A percentile compares a stretch with the other conserved stretches of the same genome.
Evolutionary conservation across 2,329 filamentous ascomycete genomes (phyloP).

Genomic region (Seiridium unicorne): DNA sequence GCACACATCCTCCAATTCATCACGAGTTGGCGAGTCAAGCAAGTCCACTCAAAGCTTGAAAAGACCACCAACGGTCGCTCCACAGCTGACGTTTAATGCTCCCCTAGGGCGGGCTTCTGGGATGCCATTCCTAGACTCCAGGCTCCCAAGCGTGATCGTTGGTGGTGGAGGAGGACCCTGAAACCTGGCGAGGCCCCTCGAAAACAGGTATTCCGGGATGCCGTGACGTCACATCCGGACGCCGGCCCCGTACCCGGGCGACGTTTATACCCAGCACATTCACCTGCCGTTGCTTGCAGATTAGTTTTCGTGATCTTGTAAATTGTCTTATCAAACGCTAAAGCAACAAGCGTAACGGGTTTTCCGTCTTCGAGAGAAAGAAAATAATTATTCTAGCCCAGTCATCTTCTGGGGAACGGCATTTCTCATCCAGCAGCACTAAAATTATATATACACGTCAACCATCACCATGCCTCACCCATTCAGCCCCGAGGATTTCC

Average conservation of each 20-base stretch:
- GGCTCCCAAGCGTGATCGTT: neutral
- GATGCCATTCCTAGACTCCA: neutral
- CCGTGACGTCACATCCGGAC: conserved; percentile 11
- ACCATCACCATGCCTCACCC: conserved; percentile 26
- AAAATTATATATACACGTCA: neutral
- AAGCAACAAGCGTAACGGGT: neutral
- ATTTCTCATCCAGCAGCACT: too few relatives aligned
- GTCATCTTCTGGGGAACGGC: neutral
- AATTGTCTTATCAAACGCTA: neutral
- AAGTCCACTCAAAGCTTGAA: too few relatives aligned
- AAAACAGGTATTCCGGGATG: conserved; percentile 9
- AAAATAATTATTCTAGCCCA: neutral
- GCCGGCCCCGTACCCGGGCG: neutral
- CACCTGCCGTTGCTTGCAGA: neutral
- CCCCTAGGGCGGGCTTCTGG: too few relatives aligned
- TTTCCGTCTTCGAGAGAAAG: neutral
- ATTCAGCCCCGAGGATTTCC: conserved; percentile 32
- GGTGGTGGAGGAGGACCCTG: neutral
- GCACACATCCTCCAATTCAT: too few relatives aligned
- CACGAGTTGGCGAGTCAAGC: too few relatives aligned
- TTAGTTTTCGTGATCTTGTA: neutral
- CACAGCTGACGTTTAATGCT: too few relatives aligned
- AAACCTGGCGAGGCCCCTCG: conserved; percentile 4
- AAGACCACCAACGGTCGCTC: neutral
- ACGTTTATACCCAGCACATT: neutral